Conservation (phyloP, 2,329 filamentous ascomycete species). For the Thelonectria rubi region DNA sequence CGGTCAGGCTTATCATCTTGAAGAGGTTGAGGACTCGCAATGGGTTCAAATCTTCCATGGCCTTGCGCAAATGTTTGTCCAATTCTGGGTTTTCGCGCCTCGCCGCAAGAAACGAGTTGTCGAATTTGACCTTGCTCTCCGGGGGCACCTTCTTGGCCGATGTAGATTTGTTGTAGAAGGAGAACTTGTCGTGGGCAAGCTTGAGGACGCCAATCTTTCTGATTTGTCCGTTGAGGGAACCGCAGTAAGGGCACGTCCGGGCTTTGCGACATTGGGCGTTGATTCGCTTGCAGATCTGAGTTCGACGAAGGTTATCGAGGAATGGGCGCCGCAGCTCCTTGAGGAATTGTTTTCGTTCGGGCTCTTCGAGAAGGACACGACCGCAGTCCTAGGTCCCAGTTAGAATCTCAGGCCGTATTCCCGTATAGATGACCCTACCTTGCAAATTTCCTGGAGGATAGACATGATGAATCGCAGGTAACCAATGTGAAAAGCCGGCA, state of each 20-base stretch:
- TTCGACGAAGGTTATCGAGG: conserved; percentile 86
- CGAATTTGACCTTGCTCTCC: conserved; percentile 82
- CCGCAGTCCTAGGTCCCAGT: conserved; percentile 72
- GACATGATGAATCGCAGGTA: conserved; percentile 94
- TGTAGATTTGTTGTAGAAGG: conserved; percentile 86
- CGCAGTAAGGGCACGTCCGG: conserved; percentile 83
- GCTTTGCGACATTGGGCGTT: conserved; percentile 90
- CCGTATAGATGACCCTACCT: conserved; percentile 52
- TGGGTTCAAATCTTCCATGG: conserved; percentile 93
- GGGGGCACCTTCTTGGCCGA: conserved; percentile 86
- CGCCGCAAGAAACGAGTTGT: conserved; percentile 83
- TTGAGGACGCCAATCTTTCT: conserved; percentile 94
- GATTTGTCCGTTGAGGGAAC: conserved; percentile 86
- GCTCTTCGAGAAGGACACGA: conserved; percentile 81
- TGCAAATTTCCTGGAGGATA: conserved; percentile 95
- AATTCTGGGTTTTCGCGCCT: conserved; percentile 82
- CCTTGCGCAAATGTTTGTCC: conserved; percentile 90
- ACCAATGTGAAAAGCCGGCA: conserved; percentile 95
- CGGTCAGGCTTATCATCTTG: conserved; percentile 82
- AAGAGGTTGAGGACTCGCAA: conserved; percentile 90
- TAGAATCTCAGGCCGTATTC: conserved; percentile 7
- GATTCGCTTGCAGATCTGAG: conserved; percentile 86
- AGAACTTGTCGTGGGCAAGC: conserved; percentile 92
- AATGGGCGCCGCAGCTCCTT: conserved; percentile 81
- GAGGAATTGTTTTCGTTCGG: conserved; percentile 80